phyloP scores from a whole-genome alignment of 1,139 yeast genomes.

The Scheffersomyces titani region DNA sequence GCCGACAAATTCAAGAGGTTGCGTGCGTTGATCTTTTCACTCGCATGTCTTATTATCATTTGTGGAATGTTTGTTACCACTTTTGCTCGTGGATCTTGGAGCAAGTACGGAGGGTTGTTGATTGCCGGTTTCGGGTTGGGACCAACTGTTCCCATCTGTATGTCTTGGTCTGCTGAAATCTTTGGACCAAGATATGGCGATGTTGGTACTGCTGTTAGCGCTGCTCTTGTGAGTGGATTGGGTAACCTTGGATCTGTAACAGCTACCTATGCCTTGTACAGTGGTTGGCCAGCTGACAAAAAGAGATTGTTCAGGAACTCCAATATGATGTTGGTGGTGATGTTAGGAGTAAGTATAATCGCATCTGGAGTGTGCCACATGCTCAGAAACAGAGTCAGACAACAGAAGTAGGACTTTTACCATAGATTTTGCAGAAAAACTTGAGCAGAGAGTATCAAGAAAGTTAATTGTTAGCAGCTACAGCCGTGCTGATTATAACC shows the following conservation, averaged over 20 bases:
- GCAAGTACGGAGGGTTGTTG: constrained; percentile 74
- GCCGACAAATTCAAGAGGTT: constrained; percentile 65
- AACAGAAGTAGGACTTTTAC: constrained; percentile 1
- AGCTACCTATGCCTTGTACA: constrained; percentile 80
- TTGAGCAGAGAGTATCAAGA: neutral
- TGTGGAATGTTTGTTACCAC: constrained; percentile 77
- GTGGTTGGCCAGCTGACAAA: constrained; percentile 84
- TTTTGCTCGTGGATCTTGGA: constrained; percentile 73
- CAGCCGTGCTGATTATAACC: too few relatives aligned
- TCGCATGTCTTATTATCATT: constrained; percentile 66
- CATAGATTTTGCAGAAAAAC: neutral
- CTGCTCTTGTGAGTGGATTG: constrained; percentile 81
- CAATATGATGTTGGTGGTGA: constrained; percentile 81
- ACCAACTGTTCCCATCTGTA: constrained; percentile 86
- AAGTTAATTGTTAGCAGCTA: too few relatives aligned
- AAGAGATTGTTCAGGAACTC: constrained; percentile 63
- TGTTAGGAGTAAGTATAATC: constrained; percentile 71
- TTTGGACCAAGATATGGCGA: constrained; percentile 75
- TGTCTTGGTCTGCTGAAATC: constrained; percentile 85
- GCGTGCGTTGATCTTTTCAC: constrained; percentile 63
- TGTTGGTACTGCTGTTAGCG: constrained; percentile 79
- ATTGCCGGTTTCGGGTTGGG: constrained; percentile 87
- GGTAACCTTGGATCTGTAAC: constrained; percentile 87
- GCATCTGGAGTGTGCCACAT: constrained; percentile 40
- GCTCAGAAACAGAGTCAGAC: constrained; percentile 23